Percentiles rank a stretch among this genome's conserved stretches.
Evolutionary conservation across 495 filamentous ascomycete genomes (phyloP).

Genomic region (Parachaetomium inaequale): DNA sequence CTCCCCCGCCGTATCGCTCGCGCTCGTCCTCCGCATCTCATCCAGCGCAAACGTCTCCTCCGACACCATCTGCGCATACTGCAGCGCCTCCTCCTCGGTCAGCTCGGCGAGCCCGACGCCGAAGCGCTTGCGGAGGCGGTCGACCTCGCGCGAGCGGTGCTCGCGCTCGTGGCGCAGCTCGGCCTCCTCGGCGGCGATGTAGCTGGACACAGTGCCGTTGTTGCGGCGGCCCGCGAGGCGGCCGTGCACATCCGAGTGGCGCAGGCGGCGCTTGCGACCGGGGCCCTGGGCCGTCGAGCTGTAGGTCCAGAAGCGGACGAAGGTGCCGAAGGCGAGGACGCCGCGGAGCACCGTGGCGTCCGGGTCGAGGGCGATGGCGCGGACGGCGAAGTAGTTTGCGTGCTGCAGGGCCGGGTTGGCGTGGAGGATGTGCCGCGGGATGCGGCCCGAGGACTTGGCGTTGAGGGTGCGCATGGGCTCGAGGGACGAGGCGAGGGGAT

Average conservation of each 20-base stretch:
- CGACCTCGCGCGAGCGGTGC: constrained; percentile 51
- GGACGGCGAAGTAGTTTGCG: constrained; percentile 76
- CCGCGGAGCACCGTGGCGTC: constrained; percentile 89
- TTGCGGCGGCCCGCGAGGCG: constrained; percentile 38
- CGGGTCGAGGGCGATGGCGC: constrained; percentile 82
- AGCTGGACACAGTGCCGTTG: constrained; percentile 53
- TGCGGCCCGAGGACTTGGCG: constrained; percentile 77
- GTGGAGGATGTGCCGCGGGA: constrained; percentile 47
- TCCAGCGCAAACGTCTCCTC: constrained; percentile 68
- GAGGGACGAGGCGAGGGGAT: constrained; percentile 77
- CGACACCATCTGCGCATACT: constrained; percentile 84
- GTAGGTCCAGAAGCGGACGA: constrained; percentile 90
- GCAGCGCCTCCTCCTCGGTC: constrained; percentile 82
- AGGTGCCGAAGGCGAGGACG: constrained; percentile 79
- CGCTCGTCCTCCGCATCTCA: constrained; percentile 50
- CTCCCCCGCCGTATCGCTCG: constrained; percentile 50
- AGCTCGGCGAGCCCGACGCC: constrained; percentile 62
- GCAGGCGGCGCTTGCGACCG: constrained; percentile 45
- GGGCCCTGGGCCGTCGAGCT: constrained; percentile 57
- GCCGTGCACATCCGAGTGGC: constrained; percentile 44
- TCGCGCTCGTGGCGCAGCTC: constrained; percentile 75
- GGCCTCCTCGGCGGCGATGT: constrained; percentile 74
- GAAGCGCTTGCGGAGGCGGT: constrained; percentile 72
- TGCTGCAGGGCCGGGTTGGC: constrained; percentile 36
- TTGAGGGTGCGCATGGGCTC: constrained; percentile 85